Conservation (phyloP, 129 eudicot genomes). For the Flaveria brownii region DNA sequence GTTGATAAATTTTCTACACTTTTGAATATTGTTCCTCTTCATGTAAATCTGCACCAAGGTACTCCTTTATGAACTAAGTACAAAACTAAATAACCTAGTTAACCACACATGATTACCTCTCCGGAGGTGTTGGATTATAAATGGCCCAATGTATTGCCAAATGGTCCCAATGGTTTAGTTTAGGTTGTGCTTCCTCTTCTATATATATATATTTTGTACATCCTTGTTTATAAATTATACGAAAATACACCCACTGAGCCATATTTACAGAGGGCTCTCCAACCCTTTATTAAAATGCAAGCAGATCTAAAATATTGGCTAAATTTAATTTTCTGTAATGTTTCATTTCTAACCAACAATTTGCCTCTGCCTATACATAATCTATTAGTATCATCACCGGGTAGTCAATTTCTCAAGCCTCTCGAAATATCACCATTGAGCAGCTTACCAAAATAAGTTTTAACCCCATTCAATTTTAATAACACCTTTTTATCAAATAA, state of each 20-base stretch:
- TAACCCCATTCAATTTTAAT: neutral
- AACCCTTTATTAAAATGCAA: conserved; percentile 16
- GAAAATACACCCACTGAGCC: neutral
- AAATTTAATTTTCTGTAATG: neutral
- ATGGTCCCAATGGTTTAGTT: too few relatives aligned
- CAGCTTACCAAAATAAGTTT: neutral
- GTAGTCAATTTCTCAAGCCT: conserved; percentile 5
- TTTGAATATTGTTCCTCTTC: neutral
- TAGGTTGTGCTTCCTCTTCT: too few relatives aligned
- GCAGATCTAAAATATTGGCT: neutral
- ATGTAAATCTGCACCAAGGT: too few relatives aligned
- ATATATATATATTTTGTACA: neutral
- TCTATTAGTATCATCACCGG: neutral
- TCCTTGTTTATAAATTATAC: too few relatives aligned
- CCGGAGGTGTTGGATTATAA: too few relatives aligned
- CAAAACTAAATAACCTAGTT: too few relatives aligned
- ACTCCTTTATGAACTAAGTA: too few relatives aligned
- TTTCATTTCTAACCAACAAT: conserved; percentile 9
- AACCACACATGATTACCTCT: too few relatives aligned
- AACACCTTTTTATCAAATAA: neutral
- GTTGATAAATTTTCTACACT: neutral
- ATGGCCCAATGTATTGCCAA: too few relatives aligned
- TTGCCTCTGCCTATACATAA: neutral
- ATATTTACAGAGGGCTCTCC: neutral
- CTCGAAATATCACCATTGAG: conserved; percentile 5